Evolutionary conservation across 1,284 basidiomycete species (phyloP), one percentile per base, ranked within the genome.

Genomic region (Grifola frondosa): DNA sequence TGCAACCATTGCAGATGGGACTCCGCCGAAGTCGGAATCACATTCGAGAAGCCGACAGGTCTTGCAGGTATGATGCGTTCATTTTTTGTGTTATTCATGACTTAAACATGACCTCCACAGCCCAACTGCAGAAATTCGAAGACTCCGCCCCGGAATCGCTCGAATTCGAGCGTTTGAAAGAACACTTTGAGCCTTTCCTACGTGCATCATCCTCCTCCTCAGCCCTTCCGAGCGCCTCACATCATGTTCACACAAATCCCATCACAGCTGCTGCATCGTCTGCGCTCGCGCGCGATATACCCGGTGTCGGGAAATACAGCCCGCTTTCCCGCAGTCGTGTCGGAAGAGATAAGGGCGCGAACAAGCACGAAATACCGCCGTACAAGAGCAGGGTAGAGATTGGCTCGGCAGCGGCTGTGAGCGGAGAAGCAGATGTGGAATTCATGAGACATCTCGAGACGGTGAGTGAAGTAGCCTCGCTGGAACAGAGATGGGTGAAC

Each of bases 1-100:
- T 99, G 97, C 67, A 84, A 89, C 45, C 83, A 88, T 59, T 99
- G 97, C 60, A 78, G 88, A 61, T 99, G 97, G 96, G 91, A 96
- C 63, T 96, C 92, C 51, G 84, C 85, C 6, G 83, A 91, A 61
- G 82, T 95, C 1, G 90, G 87, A 0, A 89, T 96, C 60, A 87
- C 83, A 9, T 98, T 98, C 56, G 96, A 98, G 59, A 99, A 98
- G 64, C 91, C 94, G 0, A 95, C 94, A 0, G 92, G 94, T 19
- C 80, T 99, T 15, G 93, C 91, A 46, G 81, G 91, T 93, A 53
- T 55, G 81, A 43, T 15, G 30, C n/a, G 2, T 62, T 30, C 26
- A 19, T 24, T 17, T 40, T 16, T 25, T 26, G 17, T 15, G 17
- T 19, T 15, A n/a, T n/a, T n/a, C n/a, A n/a, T n/a, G 12, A 33